These are phyloP conservation scores for Haplosporangium sp. DNA, from an alignment of 371 early-diverging fungal species.

Conservation along the genomic window DNA sequence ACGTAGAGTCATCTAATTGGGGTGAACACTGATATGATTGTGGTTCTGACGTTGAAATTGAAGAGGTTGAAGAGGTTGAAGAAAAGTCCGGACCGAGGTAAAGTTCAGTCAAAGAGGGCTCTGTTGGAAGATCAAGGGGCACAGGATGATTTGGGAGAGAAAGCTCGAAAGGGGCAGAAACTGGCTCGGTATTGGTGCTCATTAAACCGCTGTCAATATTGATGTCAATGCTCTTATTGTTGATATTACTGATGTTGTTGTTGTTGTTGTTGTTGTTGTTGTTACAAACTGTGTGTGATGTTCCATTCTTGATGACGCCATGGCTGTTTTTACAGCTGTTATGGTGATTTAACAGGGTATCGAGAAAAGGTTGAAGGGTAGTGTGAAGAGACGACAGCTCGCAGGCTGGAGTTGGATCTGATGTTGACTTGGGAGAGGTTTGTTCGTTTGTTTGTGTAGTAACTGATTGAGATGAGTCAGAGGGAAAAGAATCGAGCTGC, in stretches of 20 bases:
- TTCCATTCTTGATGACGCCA: conserved; percentile 2
- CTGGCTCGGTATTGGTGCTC: conserved; percentile 9
- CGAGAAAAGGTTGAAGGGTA: conserved; percentile 9
- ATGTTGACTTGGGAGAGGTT: conserved; percentile 1
- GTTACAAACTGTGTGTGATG: not conserved
- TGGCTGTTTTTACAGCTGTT: conserved; percentile 1
- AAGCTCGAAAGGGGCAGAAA: conserved; percentile 8
- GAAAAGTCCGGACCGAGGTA: conserved; percentile 3
- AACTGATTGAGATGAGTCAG: conserved; percentile 18
- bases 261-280: not conserved
- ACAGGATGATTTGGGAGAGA: conserved; percentile 18
- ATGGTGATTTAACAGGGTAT: conserved; percentile 9
- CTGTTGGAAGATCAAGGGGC: conserved; percentile 29
- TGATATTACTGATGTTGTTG: not conserved
- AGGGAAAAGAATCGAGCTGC: conserved; percentile 39
- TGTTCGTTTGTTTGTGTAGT: conserved; percentile 5
- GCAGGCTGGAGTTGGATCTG: conserved; percentile 14
- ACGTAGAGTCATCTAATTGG: conserved; percentile 1
- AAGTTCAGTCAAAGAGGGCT: conserved; percentile 12
- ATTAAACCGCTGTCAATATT: not conserved
- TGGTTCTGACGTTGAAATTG: not conserved
- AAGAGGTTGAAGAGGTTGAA: not conserved
- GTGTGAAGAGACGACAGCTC: conserved; percentile 16
- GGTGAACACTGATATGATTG: not conserved
- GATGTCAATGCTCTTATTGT: not conserved